Base-by-base conservation (phyloP, 495 filamentous ascomycete genomes). In the Umbilicaria muhlenbergii region DNA sequence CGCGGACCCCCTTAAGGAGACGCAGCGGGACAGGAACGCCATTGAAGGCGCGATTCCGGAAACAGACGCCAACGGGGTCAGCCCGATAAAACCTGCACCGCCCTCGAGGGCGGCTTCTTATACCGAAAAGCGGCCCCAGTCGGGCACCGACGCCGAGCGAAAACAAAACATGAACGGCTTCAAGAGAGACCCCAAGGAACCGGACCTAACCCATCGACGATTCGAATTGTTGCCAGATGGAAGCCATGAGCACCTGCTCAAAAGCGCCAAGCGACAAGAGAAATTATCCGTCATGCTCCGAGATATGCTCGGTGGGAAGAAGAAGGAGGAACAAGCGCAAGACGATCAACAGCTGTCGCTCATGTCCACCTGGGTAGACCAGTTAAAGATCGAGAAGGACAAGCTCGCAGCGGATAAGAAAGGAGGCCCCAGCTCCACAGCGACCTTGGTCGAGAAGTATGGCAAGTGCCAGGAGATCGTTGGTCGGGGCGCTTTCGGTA, bases 401-500 rank as follows among this genome's bases (percentile, higher is more conserved):
- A 78, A 73, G 52, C 53, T 84, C 34, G 79, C 76, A 5, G 60
- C 69, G 18, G 85, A 93, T 49, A 86, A 82, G 67, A 89, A 80
- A 55, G 76, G 75, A 17, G 77, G 79, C 0, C 73, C 81, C 2
- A 84, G 81, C 54, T 70, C 86, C 11, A 81, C 82, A n/a, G 77
- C 74, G 3, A 82, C 85, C 3, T 68, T 98, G 43, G 85, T 86
- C 8, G 85, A 96, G 61, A 99, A 96, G 58, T 99, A 99, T 57
- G 91, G 91, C 48, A 95, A 95, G 68, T 96, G 91, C 59, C 91
- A 96, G 59, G 92, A 96, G 63, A 78, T 99, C 39, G 85, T 96
- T 15, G 91, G 91, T n/a, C 86, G 88, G 36, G 91, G 91, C 36
- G 91, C 91, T 35, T 99, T 99, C 55, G 91, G 91, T 35, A 87